Evolutionary conservation across 1,284 basidiomycete genomes (phyloP).

Genomic region (Malassezia globosa): DNA sequence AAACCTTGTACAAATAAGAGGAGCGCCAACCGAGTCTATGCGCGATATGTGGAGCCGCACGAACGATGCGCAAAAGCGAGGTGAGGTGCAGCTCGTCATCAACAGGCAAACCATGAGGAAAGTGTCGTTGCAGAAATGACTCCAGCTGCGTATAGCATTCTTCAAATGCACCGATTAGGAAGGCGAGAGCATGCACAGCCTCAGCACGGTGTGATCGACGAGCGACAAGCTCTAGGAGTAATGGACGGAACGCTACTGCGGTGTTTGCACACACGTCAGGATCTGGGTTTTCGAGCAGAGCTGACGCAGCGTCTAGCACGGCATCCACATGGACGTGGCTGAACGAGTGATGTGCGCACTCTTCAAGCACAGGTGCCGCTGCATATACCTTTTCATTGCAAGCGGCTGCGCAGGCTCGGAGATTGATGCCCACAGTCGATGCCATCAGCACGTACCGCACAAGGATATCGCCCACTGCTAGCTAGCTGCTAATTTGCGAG

Average conservation of each 20-base stretch:
- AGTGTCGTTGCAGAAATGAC: slow-evolving; percentile 10
- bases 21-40: slow-evolving; percentile 3
- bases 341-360: not conserved
- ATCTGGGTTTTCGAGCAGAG: slow-evolving; percentile 25
- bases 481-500: too few species aligned
- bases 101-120: slow-evolving; percentile 17
- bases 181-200: slow-evolving; percentile 22
- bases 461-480: too few species aligned
- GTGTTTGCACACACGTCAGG: slow-evolving; percentile 24
- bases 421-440: too few species aligned
- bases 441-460: too few species aligned
- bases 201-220: slow-evolving; percentile 4
- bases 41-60: slow-evolving; percentile 13
- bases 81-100: slow-evolving; percentile 22
- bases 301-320: slow-evolving; percentile 9
- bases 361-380: not conserved
- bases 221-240: slow-evolving; percentile 38
- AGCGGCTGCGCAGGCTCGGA: slow-evolving; percentile 11
- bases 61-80: slow-evolving; percentile 16
- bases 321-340: not conserved
- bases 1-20: slow-evolving; percentile 18
- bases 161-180: slow-evolving; percentile 31
- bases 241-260: slow-evolving; percentile 37
- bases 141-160: slow-evolving; percentile 14
- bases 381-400: not conserved